These are phyloP conservation scores for Sugiyamaella pinicola DNA, from an alignment of 1,139 yeast species.

Conservation along the genomic window DNA sequence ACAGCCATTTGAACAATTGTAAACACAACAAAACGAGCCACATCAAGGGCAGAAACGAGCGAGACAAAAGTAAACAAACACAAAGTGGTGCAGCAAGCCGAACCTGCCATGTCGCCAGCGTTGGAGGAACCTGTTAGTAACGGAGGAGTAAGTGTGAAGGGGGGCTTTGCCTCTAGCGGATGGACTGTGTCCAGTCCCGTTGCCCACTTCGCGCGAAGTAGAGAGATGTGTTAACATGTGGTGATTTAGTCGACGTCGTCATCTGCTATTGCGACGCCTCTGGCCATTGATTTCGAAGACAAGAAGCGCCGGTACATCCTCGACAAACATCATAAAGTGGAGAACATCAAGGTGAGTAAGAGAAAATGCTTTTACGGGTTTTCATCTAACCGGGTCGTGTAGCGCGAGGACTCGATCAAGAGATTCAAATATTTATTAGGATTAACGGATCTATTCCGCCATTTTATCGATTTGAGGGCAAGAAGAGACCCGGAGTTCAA, in stretches of 20 bases:
- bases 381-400: conserved; percentile 17
- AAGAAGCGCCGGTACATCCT: conserved; percentile 29
- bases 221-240: neutral
- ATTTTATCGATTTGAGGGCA: conserved; percentile 83
- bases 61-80: conserved; percentile 10
- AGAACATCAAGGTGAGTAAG: conserved; percentile 24
- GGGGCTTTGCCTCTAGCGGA: neutral
- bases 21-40: neutral
- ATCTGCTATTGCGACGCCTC: conserved; percentile 15
- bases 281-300: conserved; percentile 23
- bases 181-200: neutral
- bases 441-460: conserved; percentile 82
- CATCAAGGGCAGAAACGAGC: neutral
- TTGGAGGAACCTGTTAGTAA: conserved; percentile 10
- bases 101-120: conserved; percentile 12
- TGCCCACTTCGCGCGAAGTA: too few species aligned
- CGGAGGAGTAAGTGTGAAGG: conserved; percentile 9
- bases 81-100: neutral
- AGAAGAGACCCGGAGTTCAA: conserved; percentile 73
- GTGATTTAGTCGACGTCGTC: conserved; percentile 16
- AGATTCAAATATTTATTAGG: conserved; percentile 82
- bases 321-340: conserved; percentile 26
- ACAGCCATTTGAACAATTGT: neutral
- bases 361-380: too few species aligned
- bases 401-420: conserved; percentile 46